Evolutionary conservation across 129 eudicot genomes (phyloP), one percentile per base, ranked within the genome.

Genomic region (Logfia minima): DNA sequence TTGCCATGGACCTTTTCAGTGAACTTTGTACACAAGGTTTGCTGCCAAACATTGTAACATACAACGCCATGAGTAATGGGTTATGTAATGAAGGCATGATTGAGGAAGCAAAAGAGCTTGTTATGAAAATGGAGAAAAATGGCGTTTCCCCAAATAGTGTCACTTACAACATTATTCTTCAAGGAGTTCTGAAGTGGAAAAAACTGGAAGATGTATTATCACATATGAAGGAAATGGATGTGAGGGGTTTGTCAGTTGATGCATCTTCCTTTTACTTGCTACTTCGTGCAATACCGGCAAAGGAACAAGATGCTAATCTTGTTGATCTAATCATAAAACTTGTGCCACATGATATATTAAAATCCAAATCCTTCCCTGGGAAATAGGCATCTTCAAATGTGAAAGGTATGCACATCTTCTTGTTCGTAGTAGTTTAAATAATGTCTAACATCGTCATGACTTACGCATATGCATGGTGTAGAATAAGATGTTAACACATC

Each of bases 111-210:
- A 77, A 63, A 39, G 79, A 83, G 67, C 59, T 80, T 58, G 78
- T 83, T 41, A n/a, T 74, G 28, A 86, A 83, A 74, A 86, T 86
- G 85, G 85, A 86, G 71, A 81, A 74, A 16, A 61, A 74, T 83
- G 85, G 87, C 8, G 77, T 75, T 55, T 13, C 51, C 5, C 83
- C 87, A 7, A 78, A 83, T 77, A 37, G 63, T 48, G 72, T 69
- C 32, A 81, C 87, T 29, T 83, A 64, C 37, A 86, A 84, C 28
- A 76, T 66, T 31, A 24, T 86, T 23, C 72, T 86, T 55, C 80
- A 79, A 61, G 85, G 85, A 51, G 70, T 81, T 51, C 26, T 85
- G 31, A 81, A 64, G 79, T 53, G 76, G 74, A 77, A 61, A 17
- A 61, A 43, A 8, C 45, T 32, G 2, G 18, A 74, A n/a, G 88